Base-by-base conservation (phyloP, 352 stramenopile genomes). In the Peronospora belbahrii region DNA sequence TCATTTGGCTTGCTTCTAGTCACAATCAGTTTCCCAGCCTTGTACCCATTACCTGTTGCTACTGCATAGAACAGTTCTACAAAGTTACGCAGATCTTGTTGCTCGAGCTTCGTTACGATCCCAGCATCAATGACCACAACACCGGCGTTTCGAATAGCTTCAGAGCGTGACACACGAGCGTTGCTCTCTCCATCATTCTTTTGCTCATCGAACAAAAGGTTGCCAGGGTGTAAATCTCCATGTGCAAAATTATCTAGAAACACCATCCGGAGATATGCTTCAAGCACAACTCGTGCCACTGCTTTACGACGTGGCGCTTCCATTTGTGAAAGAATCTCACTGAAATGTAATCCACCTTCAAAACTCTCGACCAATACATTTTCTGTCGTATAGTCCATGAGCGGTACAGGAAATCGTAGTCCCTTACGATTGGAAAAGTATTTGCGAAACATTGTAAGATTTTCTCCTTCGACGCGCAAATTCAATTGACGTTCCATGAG, bases 161-260 rank as follows among this genome's bases (percentile, higher is more conserved):
- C 42, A 6, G 60, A 58, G 18, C 44, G 55, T 8, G 59, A 65
- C 4, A 53, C 31, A 22, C 31, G 37, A 9, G 28, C 8, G 18
- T 34, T 61, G n/a, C 18, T 49, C 1, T 32, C 37, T 18, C 22
- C 7, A 9, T 28, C 24, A n/a, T n/a, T 27, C 6, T 27, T 14
- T 56, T 66, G 58, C 40, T 68, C 33, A 20, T 84, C 67, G 59
- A 91, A 86, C 18, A 96, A 65, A 44, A 96, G 62, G 52, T 96
- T 97, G 25, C 90, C 90, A 34, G 87, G 87, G 55, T 97, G 90
- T n/a, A 97, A 54, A 58, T 97, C 88, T 27, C 83, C 83, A 42
- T 97, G 87, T 9, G 91, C 80, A 63, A 97, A 98, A 49, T 97
- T 97, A 59, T 98, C 85, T 6, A 96, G 65, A 37, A 98, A 97